Base-by-base conservation (phyloP, 495 filamentous ascomycete genomes). In the Penicillium dipodomyicola region DNA sequence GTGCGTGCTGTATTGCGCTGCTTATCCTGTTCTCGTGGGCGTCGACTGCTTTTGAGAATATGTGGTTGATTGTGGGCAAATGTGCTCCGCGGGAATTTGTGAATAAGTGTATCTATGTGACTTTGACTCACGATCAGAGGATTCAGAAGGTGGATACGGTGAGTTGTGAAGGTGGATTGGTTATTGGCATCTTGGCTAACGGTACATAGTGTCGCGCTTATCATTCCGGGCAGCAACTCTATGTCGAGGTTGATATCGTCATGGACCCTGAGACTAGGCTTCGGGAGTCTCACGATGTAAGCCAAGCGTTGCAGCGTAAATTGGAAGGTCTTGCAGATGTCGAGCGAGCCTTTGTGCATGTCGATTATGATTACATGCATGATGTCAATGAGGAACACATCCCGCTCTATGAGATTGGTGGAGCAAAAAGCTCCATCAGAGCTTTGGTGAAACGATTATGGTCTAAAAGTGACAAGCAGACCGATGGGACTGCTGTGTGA, bases 231-330 rank as follows among this genome's bases (percentile, higher is more conserved):
- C 75, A 80, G 56, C 71, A 79, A 27, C 81, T 79, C 57, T 83
- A 82, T 59, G 79, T 83, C 33, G 81, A 84, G 59, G 75, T 84
- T 23, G 81, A 83, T 61, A 76, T 83, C 52, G 76, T 84, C 42
- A 83, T 83, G 80, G 75, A 79, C 56, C 75, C 76, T 51, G 69
- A 73, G 12, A 63, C 72, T 20, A 76, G 73, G 3, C 65, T 83
- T 6, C 80, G 72, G 45, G 64, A 80, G 19, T 77, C 79, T 19
- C 81, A 84, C 59, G 81, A 83, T 58, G 76, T 83, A 32, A 77
- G 72, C 30, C 78, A 83, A 52, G 67, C 67, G 5, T 64, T 83
- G 19, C 82, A 83, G 59, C 64, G 79, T 11, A 84, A 84, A 57
- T 72, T 83, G 30, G 80, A 83, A 70, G 78, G 69, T 10, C 65